Base-by-base conservation (phyloP, 2,329 filamentous ascomycete genomes). In the Pseudocercospora cruenta region DNA sequence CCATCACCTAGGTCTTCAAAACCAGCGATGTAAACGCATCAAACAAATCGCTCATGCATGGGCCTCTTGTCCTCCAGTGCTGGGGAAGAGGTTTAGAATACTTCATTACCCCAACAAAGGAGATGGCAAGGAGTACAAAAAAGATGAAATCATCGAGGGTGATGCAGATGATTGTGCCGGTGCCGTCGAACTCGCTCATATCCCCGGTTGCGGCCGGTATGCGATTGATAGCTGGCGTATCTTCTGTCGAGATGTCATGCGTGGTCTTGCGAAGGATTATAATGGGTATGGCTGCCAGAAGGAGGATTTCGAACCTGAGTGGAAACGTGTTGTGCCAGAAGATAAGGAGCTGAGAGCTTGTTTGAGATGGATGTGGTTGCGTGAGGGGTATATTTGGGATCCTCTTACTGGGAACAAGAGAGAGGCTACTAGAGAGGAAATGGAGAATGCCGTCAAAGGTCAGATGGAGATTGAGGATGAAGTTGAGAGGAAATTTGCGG, bases 331-430 rank as follows among this genome's bases (percentile, higher is more conserved):
- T 0, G 76, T 91, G 58, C 93, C 94, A 0, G 81, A 84, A 51
- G 94, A 97, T 78, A 97, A 97, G 79, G 94, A 97, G 78, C 81
- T 97, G n/a, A 85, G 91, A 51, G 93, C 92, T 0, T 97, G 89
- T 79, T 79, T 97, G 74, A 85, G 90, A 45, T 97, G 94, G 93
- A 92, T 93, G 87, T 97, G 94, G 93, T 86, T 95, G 80, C 88
- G 89, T 54, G 91, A 96, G 73, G 92, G 93, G 0, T 94, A 89
- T 86, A 83, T 88, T 47, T 97, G 93, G 92, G 86, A 96, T 80
- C 87, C 88, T 1, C 77, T 81, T 28, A 93, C 90, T 0, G 93
- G 92, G 1, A 84, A 89, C 58, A 85, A 83, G 67, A 80, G 81
- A 26, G 78, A 85, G 26, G 81, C 91, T 8, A 74, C 81, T 1